Conservation (phyloP, 2,329 filamentous ascomycete genomes). For the Cytospora chrysosperma region DNA sequence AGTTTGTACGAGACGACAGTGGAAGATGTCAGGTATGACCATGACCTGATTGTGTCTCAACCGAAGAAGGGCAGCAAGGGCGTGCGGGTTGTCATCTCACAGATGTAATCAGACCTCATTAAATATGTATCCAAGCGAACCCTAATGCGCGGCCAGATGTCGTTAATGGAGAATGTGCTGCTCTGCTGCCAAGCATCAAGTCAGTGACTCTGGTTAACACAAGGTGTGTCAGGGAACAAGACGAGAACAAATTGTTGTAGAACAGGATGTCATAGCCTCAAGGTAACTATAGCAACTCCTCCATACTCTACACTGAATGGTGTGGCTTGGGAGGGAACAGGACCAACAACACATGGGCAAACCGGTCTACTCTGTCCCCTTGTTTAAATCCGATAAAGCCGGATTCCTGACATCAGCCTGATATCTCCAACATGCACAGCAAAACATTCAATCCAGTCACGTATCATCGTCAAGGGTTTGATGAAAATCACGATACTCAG, state of each 20-base stretch:
- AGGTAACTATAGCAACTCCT: not conserved
- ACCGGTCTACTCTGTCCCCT: not conserved
- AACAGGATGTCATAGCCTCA: not conserved
- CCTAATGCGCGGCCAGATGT: not conserved
- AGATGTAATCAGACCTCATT: not conserved
- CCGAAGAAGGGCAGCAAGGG: not conserved
- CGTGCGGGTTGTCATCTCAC: not conserved
- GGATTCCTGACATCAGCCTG: not conserved
- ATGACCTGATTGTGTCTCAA: not conserved
- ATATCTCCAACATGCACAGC: not conserved
- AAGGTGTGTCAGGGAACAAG: not conserved
- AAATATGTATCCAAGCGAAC: not conserved
- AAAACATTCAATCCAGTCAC: not conserved
- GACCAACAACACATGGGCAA: not conserved
- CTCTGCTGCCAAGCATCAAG: not conserved
- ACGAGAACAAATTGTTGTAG: too few species aligned
- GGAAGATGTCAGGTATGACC: slow-evolving; percentile 8
- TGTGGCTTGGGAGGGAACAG: too few species aligned
- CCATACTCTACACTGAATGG: too few species aligned
- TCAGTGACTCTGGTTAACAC: too few species aligned
- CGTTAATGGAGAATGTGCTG: not conserved
- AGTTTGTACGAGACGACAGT: slow-evolving; percentile 24
- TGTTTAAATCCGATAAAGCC: slow-evolving; percentile 9
- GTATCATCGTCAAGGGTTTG: not conserved
- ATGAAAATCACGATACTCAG: too few species aligned